Conservation (phyloP, 2,329 filamentous ascomycete genomes). For the Microdochium bolleyi region DNA sequence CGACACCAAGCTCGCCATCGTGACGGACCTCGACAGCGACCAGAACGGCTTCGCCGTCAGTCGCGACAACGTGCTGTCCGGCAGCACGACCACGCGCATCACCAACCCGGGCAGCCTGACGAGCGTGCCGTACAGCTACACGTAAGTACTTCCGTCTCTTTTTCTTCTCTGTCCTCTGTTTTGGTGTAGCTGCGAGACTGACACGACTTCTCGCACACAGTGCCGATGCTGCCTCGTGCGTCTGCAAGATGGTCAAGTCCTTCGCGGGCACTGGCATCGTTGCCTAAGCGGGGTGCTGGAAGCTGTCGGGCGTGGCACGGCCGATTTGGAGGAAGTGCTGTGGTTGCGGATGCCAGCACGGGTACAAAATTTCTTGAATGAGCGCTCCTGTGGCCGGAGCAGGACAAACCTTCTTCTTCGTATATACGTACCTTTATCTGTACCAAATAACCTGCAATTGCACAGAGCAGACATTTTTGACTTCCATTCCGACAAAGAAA, state of each 20-base stretch:
- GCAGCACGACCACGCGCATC: slow-evolving; percentile 19
- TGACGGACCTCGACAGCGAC: slow-evolving; percentile 34
- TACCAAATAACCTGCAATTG: too few relatives aligned
- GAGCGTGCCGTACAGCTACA: slow-evolving; percentile 24
- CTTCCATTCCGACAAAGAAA: too few relatives aligned
- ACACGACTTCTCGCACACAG: slow-evolving; percentile 3
- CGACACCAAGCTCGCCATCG: slow-evolving; percentile 30
- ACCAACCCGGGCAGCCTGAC: slow-evolving; percentile 22
- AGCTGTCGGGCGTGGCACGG: neutral
- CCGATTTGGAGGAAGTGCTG: too few relatives aligned
- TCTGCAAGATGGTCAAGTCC: slow-evolving; percentile 10
- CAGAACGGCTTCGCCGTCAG: slow-evolving; percentile 34
- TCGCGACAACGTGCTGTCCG: slow-evolving; percentile 34
- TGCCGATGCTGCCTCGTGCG: slow-evolving; percentile 10
- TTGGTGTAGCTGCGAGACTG: neutral
- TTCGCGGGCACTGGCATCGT: slow-evolving; percentile 1
- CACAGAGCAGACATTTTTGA: too few relatives aligned
- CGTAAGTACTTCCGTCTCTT: slow-evolving; percentile 13
- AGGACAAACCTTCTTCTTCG: too few relatives aligned
- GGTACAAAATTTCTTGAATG: too few relatives aligned
- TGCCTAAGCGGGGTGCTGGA: neutral
- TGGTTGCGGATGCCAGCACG: too few relatives aligned
- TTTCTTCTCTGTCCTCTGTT: neutral
- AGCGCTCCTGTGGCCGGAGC: too few relatives aligned
- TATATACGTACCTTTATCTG: too few relatives aligned